A percentile compares a stretch with the other conserved stretches of the same genome.
Conservation (phyloP, 805 yeast genomes). For the Millerozyma miso region DNA sequence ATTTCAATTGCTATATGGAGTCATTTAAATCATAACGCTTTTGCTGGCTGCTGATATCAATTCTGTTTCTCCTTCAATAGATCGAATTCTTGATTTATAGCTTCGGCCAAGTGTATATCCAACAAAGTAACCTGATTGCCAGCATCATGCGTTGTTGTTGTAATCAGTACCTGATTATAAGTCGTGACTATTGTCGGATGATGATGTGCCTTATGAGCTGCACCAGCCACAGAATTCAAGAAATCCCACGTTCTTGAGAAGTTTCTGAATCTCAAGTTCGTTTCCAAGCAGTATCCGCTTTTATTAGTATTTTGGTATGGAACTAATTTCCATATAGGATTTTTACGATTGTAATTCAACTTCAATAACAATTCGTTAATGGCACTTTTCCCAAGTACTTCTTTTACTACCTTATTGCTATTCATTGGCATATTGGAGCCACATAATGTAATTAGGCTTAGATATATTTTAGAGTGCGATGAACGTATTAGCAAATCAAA, state of each 20-base stretch:
- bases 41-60: too few species aligned
- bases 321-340: conserved; percentile 2
- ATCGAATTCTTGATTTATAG: conserved; percentile 10
- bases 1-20: too few species aligned
- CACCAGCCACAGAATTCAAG: conserved; percentile 51
- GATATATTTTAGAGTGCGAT: not conserved
- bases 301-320: not conserved
- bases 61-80: conserved; percentile 7
- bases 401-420: not conserved
- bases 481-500: not conserved
- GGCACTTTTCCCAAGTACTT: not conserved
- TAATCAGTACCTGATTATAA: conserved; percentile 53
- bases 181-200: conserved; percentile 68
- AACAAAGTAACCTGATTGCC: conserved; percentile 44
- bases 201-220: conserved; percentile 57
- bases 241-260: conserved; percentile 68
- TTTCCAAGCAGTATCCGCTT: conserved; percentile 16
- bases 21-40: too few species aligned
- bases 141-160: conserved; percentile 63
- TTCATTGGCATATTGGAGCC: not conserved
- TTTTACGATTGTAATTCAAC: conserved; percentile 1
- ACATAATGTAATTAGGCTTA: too few species aligned
- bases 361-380: conserved; percentile 2
- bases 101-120: conserved; percentile 55
- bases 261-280: conserved; percentile 40